These are phyloP conservation scores for Globisporangium irregulare DNA, from an alignment of 352 stramenopile species.

Conservation along the genomic window DNA sequence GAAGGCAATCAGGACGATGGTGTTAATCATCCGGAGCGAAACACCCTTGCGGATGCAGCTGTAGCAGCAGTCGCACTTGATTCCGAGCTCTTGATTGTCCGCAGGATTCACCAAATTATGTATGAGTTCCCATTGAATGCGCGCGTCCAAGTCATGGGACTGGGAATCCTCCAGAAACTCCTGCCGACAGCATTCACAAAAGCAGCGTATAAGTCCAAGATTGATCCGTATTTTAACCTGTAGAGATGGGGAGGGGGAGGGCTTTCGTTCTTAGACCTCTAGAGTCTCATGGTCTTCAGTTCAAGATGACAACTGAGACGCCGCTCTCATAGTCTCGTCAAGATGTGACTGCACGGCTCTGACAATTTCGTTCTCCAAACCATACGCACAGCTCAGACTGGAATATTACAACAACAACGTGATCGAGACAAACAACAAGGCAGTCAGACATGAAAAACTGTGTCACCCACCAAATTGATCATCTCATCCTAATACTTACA, in stretches of 20 bases:
- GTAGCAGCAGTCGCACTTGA: slow-evolving; percentile 52
- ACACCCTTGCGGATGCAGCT: slow-evolving; percentile 12
- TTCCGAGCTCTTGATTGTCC: slow-evolving; percentile 50
- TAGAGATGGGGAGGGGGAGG: slow-evolving; percentile 13
- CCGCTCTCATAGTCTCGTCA: slow-evolving; percentile 4
- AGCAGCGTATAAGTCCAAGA: slow-evolving; percentile 64
- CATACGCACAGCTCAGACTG: slow-evolving; percentile 12
- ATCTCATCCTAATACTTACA: slow-evolving; percentile 23
- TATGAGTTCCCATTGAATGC: slow-evolving; percentile 60
- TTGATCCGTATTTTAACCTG: slow-evolving; percentile 75
- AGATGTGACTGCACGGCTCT: slow-evolving; percentile 3
- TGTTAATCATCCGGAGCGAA: slow-evolving; percentile 12
- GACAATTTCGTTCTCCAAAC: slow-evolving; percentile 11
- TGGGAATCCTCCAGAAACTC: slow-evolving; percentile 46
- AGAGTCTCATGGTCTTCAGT: too few species aligned
- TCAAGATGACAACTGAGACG: not conserved
- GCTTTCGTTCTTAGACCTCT: not conserved
- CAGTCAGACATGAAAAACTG: not conserved
- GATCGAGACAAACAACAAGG: not conserved
- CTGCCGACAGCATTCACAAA: slow-evolving; percentile 65
- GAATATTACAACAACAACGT: not conserved
- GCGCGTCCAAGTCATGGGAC: slow-evolving; percentile 59
- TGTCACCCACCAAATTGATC: not conserved
- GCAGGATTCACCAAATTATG: slow-evolving; percentile 55
- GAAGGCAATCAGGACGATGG: slow-evolving; percentile 15